phyloP scores from a whole-genome alignment of 1,139 yeast genomes.

The Saccharomyces hybrid region DNA sequence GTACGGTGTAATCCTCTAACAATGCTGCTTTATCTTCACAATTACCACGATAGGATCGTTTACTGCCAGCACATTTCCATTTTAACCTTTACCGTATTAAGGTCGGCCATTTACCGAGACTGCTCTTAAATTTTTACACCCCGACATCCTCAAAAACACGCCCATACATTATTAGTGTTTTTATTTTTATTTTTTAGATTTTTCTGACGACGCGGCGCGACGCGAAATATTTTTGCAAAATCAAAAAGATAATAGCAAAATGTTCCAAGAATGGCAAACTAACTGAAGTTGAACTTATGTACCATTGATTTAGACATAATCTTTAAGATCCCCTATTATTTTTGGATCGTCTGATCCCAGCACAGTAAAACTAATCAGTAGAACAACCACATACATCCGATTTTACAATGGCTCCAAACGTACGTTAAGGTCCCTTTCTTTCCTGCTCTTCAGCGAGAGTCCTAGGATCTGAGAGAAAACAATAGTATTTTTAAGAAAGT shows the following conservation, averaged over 20 bases:
- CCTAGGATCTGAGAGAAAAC: not conserved
- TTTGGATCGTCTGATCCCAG: no score
- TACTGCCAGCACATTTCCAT: not conserved
- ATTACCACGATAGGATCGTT: not conserved
- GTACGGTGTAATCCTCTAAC: not conserved
- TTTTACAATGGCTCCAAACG: constrained; percentile 27
- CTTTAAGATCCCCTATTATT: no score
- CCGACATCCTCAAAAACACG: not conserved
- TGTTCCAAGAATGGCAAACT: no score
- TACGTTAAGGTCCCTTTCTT: constrained; percentile 17
- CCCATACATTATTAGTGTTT: not conserved
- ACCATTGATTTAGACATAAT: no score
- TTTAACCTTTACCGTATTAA: not conserved
- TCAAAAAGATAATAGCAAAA: no score
- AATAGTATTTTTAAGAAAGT: not conserved
- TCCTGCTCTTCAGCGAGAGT: not conserved
- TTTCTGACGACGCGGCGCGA: no score
- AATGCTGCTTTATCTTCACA: not conserved
- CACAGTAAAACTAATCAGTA: not conserved
- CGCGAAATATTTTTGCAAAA: no score
- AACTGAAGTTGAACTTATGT: no score
- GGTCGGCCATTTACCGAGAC: not conserved
- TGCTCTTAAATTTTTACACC: not conserved
- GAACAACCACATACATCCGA: not conserved
- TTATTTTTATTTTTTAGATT: no score